Base-by-base conservation (phyloP, 2,329 filamentous ascomycete genomes). In the Trichoderma semiorbis region DNA sequence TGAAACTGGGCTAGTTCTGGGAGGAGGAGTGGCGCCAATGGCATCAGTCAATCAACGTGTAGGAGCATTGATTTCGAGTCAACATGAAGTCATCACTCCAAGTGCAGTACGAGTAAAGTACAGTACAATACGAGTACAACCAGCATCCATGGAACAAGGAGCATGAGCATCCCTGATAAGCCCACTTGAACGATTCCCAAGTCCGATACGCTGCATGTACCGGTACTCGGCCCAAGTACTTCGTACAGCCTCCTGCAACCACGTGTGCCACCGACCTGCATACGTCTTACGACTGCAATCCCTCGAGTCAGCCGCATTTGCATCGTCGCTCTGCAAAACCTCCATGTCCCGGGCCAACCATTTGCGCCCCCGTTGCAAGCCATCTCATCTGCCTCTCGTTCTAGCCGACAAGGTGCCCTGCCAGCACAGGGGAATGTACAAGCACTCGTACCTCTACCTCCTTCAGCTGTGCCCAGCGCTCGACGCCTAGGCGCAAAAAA, bases 221-320 rank as follows among this genome's bases (percentile, higher is more conserved):
- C 64, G 32, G 64, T 67, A 57, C 64, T 12, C 50, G 24, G 21
- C 7, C 50, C 50, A 26, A 32, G 7, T 32, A 58, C 26, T 16
- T 24, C 24, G 50, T 57, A 57, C 64, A 57, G 64, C 47, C 64
- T 67, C 50, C 64, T 67, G 32, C 50, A 28, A 39, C 64, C 50
- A 67, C 64, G 64, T 67, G 64, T 57, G 64, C 64, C 64, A 67
- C 64, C 50, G 18, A 10, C 61, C 61, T 30, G 60, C 60, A 43
- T 16, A 39, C 57, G 64, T 67, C 50, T 67, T 67, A 67, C 64
- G 50, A 67, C 64, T 34, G 16, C 64, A 53, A 43, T 43, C 50
- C 50, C 50, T 67, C 50, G 34, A 67, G 64, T 67, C 50, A 67
- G 64, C 64, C 64, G 64, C 64, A 43, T 58, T 34, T 43, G 64